phyloP scores from a whole-genome alignment of 805 yeast species.

The Monosporozyma unispora region DNA sequence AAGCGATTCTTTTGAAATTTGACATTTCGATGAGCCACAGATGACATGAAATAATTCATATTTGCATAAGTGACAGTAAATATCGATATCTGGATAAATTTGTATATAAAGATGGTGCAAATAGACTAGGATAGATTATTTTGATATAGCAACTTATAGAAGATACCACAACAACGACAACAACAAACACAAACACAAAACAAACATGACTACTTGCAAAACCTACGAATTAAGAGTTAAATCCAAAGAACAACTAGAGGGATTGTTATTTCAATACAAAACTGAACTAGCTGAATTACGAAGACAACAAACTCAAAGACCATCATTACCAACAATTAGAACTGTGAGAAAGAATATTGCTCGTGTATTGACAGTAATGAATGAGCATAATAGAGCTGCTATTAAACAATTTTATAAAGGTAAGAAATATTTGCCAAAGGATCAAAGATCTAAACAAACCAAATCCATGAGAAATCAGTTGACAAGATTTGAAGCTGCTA shows the following conservation, averaged over 20 bases:
- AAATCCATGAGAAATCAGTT: constrained; percentile 98
- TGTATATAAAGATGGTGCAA: not conserved
- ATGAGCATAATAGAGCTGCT: constrained; percentile 90
- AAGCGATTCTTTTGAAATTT: too few relatives aligned
- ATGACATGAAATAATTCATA: too few relatives aligned
- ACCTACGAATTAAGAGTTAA: constrained; percentile 94
- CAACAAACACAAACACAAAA: not conserved
- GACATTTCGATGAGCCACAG: not conserved
- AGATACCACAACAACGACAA: not conserved
- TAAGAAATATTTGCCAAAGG: constrained; percentile 95
- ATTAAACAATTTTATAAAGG: constrained; percentile 93
- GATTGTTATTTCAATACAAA: constrained; percentile 91
- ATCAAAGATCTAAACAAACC: constrained; percentile 88
- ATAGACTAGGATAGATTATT: too few relatives aligned
- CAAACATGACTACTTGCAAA: constrained; percentile 69
- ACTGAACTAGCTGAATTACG: constrained; percentile 92
- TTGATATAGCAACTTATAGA: too few relatives aligned
- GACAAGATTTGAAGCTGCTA: constrained; percentile 75
- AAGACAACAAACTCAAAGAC: constrained; percentile 89
- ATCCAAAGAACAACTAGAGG: constrained; percentile 93
- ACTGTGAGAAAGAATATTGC: constrained; percentile 98
- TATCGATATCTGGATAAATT: too few relatives aligned
- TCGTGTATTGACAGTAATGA: constrained; percentile 93
- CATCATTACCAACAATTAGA: constrained; percentile 92
- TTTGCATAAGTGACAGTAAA: too few relatives aligned